Evolutionary conservation across 345 rosid genomes (phyloP), one percentile per base, ranked within the genome.

Genomic region (Gossypium herbaceum): DNA sequence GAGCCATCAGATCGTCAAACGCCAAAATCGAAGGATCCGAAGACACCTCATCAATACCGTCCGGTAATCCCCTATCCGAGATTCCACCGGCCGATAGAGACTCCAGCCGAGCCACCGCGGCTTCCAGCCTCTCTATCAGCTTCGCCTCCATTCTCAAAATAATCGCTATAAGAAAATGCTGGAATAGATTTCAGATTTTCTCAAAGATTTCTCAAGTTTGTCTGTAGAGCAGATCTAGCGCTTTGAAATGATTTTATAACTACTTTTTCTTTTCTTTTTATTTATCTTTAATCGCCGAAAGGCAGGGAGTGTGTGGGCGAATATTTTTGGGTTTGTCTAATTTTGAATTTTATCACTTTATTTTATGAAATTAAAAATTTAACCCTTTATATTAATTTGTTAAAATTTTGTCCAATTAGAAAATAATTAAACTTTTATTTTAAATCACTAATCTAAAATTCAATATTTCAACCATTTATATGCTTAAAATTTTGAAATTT

Each of bases 1-100:
- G 83, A 57, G 81, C 74, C 74, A 82, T 85, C 74, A 92, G 77
- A 83, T 90, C 97, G 12, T 87, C 92, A 72, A 89, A 93, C 58
- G 99, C 99, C 79, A 77, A 3, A 79, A 92, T 88, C 76, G 92
- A 81, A 25, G 94, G 97, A 86, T 92, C 98, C 78, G 84, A 60
- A 48, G 85, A 78, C 74, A 57, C 74, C 43, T 72, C 79, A 55
- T 68, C 72, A 2, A 41, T 79, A 45, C 65, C 0, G 27, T 11
- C 79, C 7, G 47, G 77, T 60, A 67, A 80, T 20, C 43, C 76
- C 29, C 58, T 84, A 72, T 71, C 81, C 73, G 81, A 76, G 68
- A 55, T 82, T 29, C 81, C 82, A 27, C 27, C 58, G 19, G 71
- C 70, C 8, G 98, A 88, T 16, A 93, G 44, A 65, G 86, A 80